Evolutionary conservation across 805 yeast species (phyloP), one percentile per base, ranked within the genome.

Genomic region (Saccharomycopsis sp.): DNA sequence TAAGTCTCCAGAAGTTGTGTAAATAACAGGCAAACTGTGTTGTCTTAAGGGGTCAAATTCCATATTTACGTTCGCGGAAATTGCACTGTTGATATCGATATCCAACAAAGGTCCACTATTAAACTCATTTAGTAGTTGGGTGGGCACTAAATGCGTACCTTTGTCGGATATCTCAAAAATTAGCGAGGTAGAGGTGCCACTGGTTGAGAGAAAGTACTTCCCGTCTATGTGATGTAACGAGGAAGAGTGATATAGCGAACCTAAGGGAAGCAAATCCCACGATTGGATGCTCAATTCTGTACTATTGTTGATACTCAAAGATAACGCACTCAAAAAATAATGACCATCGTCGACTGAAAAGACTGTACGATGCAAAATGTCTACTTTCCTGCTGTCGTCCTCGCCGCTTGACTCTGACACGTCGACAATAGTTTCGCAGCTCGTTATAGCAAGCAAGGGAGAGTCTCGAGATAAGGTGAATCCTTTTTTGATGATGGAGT

Each of bases 51-150:
- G 14, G n/a, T 47, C 24, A 24, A 46, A 46, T 40, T 20, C 29
- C 24, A 5, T 24, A 23, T 21, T 12, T 9, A 23, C 16, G 18
- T 9, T 7, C 21, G 18, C 1, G 16, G 29, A n/a, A 16, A 34
- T 3, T 40, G 12, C 24, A 24, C 24, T 34, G 1, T 5, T 14
- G 18, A 21, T 34, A 34, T 50, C 21, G n/a, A 53, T 2, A 51
- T 57, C 56, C 18, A 54, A 24, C 2, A 51, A 54, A 8, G 57
- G 54, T n/a, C 57, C 55, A 24, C 41, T 24, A 16, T 50, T 52
- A 24, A 54, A 57, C 23, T 53, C 54, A 16, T 51, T 21, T 23
- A 57, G 47, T 20, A 24, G 34, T 23, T 54, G 61, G 5, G 52
- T 48, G 3, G 48, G 15, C 14, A 47, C 34, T 15, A 57, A 29